These are phyloP conservation scores for Debaryomyces robertsiae DNA, from an alignment of 1,139 yeast genomes.

Conservation along the genomic window DNA sequence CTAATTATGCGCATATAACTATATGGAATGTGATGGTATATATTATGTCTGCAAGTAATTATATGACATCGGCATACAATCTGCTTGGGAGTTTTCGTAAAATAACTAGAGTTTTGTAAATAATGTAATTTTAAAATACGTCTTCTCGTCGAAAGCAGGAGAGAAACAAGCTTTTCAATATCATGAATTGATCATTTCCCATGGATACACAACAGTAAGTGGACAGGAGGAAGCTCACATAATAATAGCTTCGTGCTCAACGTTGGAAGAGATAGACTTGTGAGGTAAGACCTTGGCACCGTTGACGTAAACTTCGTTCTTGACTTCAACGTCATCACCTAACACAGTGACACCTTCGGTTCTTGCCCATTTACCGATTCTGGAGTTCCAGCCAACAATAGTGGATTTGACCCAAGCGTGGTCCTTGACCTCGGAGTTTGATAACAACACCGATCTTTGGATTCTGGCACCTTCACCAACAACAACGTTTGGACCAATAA, in stretches of 20 bases:
- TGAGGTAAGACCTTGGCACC: slow-evolving; percentile 99
- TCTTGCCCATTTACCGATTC: slow-evolving; percentile 99
- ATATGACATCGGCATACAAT: too few relatives aligned
- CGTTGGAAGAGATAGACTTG: slow-evolving; percentile 93
- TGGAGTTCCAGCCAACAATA: slow-evolving; percentile 98
- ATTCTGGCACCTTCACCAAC: slow-evolving; percentile 99
- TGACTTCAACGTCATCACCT: slow-evolving; percentile 98
- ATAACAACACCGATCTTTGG: slow-evolving; percentile 89
- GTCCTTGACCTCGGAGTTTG: slow-evolving; percentile 90
- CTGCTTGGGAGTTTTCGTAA: too few relatives aligned
- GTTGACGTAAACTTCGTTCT: slow-evolving; percentile 97
- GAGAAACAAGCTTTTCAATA: too few relatives aligned
- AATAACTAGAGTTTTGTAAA: too few relatives aligned
- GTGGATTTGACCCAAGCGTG: slow-evolving; percentile 98
- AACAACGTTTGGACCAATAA: slow-evolving; percentile 94
- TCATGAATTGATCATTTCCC: too few relatives aligned
- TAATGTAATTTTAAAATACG: too few relatives aligned
- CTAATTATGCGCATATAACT: too few relatives aligned
- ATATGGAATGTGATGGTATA: too few relatives aligned
- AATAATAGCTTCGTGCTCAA: slow-evolving; percentile 96
- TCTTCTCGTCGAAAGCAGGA: too few relatives aligned
- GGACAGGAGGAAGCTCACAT: slow-evolving; percentile 55
- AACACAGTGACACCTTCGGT: slow-evolving; percentile 96
- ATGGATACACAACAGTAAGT: too few relatives aligned
- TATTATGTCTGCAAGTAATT: too few relatives aligned